Conservation (phyloP, 148 eudicot genomes). For the Chenopodium album region DNA sequence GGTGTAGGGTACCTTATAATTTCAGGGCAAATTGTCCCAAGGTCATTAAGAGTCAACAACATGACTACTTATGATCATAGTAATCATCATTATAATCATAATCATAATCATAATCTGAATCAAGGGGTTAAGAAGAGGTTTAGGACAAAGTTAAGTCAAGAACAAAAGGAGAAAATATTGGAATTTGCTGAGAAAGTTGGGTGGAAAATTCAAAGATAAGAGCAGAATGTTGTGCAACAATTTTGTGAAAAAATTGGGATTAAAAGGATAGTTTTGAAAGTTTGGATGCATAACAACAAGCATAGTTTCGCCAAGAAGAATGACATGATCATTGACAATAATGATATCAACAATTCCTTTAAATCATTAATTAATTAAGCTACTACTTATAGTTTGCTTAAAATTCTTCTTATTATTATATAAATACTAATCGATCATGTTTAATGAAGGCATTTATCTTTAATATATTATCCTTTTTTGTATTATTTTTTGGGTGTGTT, state of each 20-base stretch:
- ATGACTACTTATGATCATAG: background rate
- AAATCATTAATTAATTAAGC: background rate
- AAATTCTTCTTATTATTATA: background rate
- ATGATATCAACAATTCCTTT: background rate
- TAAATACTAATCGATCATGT: background rate
- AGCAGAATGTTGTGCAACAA: slow-evolving; percentile 50
- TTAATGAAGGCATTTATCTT: background rate
- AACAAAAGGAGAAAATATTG: slow-evolving; percentile 83
- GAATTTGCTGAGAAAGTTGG: slow-evolving; percentile 65
- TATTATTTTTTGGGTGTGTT: background rate
- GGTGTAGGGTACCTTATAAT: slow-evolving; percentile 18
- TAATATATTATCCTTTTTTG: background rate
- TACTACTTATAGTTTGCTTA: background rate
- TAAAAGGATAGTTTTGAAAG: slow-evolving; percentile 75
- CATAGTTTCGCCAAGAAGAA: slow-evolving; percentile 70
- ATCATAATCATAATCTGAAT: background rate
- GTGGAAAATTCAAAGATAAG: slow-evolving; percentile 74
- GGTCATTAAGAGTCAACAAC: slow-evolving; percentile 4
- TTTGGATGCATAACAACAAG: slow-evolving; percentile 98
- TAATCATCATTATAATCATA: background rate
- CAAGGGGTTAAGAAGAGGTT: slow-evolving; percentile 49
- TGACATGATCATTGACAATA: background rate
- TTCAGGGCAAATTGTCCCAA: slow-evolving; percentile 10
- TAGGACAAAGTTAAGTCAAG: slow-evolving; percentile 69
- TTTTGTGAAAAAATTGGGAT: slow-evolving; percentile 67